Evolutionary conservation across 1,139 yeast species (phyloP).

Genomic region (Zygosaccharomyces sapae): DNA sequence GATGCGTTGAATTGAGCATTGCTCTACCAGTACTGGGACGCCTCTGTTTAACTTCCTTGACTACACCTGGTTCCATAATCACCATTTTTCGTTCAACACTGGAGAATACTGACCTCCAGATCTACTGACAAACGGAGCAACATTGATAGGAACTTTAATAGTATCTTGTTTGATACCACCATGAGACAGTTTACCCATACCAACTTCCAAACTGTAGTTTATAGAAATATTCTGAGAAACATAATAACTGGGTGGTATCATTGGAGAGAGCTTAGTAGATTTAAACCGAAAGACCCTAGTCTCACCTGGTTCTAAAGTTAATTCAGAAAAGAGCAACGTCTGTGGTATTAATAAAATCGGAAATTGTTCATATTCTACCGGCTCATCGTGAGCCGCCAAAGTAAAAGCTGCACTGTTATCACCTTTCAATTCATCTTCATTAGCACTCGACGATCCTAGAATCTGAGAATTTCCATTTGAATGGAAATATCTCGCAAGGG

Average conservation of each 20-base stretch:
- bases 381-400: constrained; percentile 10
- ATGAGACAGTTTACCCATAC: constrained; percentile 38
- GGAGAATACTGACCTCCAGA: constrained; percentile 38
- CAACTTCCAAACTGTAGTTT: constrained; percentile 44
- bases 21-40: constrained; percentile 12
- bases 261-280: constrained; percentile 46
- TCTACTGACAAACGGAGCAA: constrained; percentile 43
- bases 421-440: constrained; percentile 11
- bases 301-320: constrained; percentile 49
- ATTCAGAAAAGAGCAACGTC: constrained; percentile 66
- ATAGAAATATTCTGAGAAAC: constrained; percentile 34
- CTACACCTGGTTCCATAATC: constrained; percentile 26
- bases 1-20: constrained; percentile 14
- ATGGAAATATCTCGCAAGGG: constrained; percentile 9
- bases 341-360: constrained; percentile 81
- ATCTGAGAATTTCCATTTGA: constrained; percentile 8
- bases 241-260: constrained; percentile 64
- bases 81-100: constrained; percentile 26
- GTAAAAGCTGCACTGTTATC: constrained; percentile 10
- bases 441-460: constrained; percentile 1
- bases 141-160: constrained; percentile 41
- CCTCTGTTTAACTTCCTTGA: constrained; percentile 24
- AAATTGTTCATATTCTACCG: constrained; percentile 42
- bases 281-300: constrained; percentile 49
- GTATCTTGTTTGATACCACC: constrained; percentile 38